Evolutionary conservation across 2,329 filamentous ascomycete genomes (phyloP).

Genomic region (Alternaria sp.): DNA sequence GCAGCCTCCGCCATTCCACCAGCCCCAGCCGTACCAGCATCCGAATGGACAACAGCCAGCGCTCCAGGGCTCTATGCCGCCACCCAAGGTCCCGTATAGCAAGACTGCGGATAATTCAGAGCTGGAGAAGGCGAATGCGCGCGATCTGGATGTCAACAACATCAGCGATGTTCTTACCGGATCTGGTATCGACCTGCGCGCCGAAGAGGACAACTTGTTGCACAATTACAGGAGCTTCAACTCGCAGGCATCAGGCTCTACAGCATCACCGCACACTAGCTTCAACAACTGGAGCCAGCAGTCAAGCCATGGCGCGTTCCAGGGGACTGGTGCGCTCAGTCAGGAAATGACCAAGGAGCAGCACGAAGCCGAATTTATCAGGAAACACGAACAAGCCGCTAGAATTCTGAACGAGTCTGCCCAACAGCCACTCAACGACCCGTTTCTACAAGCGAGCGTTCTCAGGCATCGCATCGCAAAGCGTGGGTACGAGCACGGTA

Average conservation of each 20-base stretch:
- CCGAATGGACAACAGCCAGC: constrained; percentile 33
- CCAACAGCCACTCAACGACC: constrained; percentile 75
- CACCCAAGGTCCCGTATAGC: constrained; percentile 66
- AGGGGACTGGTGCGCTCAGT: constrained; percentile 48
- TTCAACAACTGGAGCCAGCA: constrained; percentile 57
- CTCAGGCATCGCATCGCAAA: constrained; percentile 65
- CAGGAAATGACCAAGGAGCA: constrained; percentile 72
- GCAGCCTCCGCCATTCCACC: constrained; percentile 56
- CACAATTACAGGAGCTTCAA: constrained; percentile 66
- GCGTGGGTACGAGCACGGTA: constrained; percentile 65
- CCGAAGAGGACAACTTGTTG: constrained; percentile 84
- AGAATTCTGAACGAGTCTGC: constrained; percentile 66
- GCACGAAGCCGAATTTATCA: constrained; percentile 70
- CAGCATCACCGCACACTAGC: constrained; percentile 53
- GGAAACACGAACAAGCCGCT: constrained; percentile 72
- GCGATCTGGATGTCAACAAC: constrained; percentile 71
- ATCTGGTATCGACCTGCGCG: constrained; percentile 85
- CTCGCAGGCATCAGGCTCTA: constrained; percentile 47
- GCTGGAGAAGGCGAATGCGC: constrained; percentile 62
- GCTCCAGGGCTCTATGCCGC: constrained; percentile 62
- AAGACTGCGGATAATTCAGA: constrained; percentile 53
- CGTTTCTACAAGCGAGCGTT: constrained; percentile 73
- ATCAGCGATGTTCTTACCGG: constrained; percentile 83
- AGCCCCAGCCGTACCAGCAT: constrained; percentile 59
- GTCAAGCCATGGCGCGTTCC: constrained; percentile 49